Percentiles rank a stretch among this genome's conserved stretches.
Conservation (phyloP, 1,284 basidiomycete genomes). For the Ceratobasidium sp. region DNA sequence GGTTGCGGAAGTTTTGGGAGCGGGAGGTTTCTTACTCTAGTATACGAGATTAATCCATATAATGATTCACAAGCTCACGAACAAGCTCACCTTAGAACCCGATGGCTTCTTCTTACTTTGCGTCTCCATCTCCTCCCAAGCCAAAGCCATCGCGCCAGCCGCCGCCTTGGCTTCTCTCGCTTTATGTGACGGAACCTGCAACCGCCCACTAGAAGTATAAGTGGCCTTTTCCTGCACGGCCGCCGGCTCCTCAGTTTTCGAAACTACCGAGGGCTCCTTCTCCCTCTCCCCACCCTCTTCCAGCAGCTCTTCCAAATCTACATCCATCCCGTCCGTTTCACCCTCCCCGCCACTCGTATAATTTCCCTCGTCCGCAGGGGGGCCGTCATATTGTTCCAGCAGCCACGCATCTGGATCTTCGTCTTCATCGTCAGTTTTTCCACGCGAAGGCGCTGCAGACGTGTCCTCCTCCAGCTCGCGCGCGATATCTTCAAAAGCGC, state of each 20-base stretch:
- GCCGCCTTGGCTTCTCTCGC: constrained; percentile 39
- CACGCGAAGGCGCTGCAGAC: background rate
- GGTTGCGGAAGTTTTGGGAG: constrained; percentile 28
- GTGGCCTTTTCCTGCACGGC: constrained; percentile 16
- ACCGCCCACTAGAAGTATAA: constrained; percentile 40
- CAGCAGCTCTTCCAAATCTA: constrained; percentile 8
- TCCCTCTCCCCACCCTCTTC: constrained; percentile 1
- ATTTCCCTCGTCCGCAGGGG: background rate
- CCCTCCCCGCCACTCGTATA: constrained; percentile 18
- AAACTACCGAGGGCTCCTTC: background rate
- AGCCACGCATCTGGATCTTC: constrained; percentile 41
- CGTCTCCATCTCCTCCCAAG: constrained; percentile 42
- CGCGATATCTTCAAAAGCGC: constrained; percentile 33
- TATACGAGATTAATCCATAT: background rate
- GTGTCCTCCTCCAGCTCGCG: constrained; percentile 40
- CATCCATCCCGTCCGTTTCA: constrained; percentile 16
- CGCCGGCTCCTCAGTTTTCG: background rate
- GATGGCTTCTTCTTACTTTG: constrained; percentile 34
- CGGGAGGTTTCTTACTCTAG: constrained; percentile 28
- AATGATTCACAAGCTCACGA: too few relatives aligned
- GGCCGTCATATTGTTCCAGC: constrained; percentile 13
- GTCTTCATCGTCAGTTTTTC: constrained; percentile 20
- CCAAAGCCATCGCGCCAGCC: constrained; percentile 35
- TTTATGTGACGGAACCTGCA: constrained; percentile 38
- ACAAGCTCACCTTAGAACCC: constrained; percentile 21